Evolutionary conservation across 352 stramenopile genomes (phyloP).

Genomic region (Hyaloperonospora brassicae): DNA sequence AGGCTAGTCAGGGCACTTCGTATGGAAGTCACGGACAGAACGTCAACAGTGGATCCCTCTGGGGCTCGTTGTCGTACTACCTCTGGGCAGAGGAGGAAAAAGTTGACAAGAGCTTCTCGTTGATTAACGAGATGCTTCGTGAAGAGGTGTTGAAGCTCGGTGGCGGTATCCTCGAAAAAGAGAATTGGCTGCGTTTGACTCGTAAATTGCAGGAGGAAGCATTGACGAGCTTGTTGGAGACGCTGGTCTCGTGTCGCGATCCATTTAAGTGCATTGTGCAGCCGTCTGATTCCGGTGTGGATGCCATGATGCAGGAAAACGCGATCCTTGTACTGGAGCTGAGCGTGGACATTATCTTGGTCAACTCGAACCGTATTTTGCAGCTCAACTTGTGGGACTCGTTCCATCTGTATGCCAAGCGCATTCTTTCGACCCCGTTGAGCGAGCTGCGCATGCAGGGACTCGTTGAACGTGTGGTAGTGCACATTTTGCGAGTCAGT

Average conservation of each 20-base stretch:
- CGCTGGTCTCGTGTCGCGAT: constrained; percentile 62
- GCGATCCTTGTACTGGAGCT: constrained; percentile 82
- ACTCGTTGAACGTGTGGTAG: constrained; percentile 75
- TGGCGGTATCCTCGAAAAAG: constrained; percentile 70
- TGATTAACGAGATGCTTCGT: constrained; percentile 73
- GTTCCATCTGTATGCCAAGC: constrained; percentile 75
- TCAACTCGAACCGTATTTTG: constrained; percentile 74
- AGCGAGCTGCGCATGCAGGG: constrained; percentile 71
- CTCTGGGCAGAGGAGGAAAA: constrained; percentile 81
- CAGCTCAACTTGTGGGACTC: constrained; percentile 67
- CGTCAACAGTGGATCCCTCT: constrained; percentile 51
- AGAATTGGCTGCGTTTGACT: constrained; percentile 80
- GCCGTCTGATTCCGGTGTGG: constrained; percentile 38
- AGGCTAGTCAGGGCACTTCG: constrained; percentile 36
- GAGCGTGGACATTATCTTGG: constrained; percentile 77
- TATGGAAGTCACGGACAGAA: constrained; percentile 34
- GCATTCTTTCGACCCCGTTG: constrained; percentile 62
- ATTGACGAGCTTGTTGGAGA: constrained; percentile 60
- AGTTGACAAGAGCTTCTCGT: constrained; percentile 66
- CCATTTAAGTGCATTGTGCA: constrained; percentile 73
- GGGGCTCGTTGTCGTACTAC: constrained; percentile 78
- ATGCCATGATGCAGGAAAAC: constrained; percentile 86
- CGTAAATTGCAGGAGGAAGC: constrained; percentile 63
- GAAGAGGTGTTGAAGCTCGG: constrained; percentile 65
- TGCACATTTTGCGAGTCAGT: constrained; percentile 79